Evolutionary conservation across 352 stramenopile species (phyloP), one percentile per base, ranked within the genome.

Genomic region (Pythium phragmitis): DNA sequence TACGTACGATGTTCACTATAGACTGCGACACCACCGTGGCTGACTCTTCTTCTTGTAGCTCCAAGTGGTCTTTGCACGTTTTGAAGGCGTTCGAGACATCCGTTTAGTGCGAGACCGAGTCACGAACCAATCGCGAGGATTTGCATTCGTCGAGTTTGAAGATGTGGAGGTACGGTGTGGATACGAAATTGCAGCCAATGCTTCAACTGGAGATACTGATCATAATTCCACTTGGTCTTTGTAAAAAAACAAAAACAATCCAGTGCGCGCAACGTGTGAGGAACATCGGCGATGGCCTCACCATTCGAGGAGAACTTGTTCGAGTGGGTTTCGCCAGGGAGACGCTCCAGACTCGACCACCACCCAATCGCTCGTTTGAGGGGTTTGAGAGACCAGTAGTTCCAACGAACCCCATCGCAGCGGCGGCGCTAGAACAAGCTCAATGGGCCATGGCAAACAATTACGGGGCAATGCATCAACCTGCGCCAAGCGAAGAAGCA

Each of bases 141-240:
- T 95, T 62, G 85, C 73, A 0, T 95, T 95, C 42, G 68, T 94
- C 21, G 87, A 95, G 60, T 94, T 94, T 59, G 67, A 65, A 13
- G 72, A 88, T 57, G 52, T 82, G 0, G 75, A 91, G 70, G 87
- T 93, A 17, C n/a, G 33, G 41, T 17, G 28, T 13, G 17, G 17
- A 41, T 45, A n/a, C 30, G 23, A 16, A 33, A 19, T 23, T 34
- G 9, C 3, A 41, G 6, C 19, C 6, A n/a, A 17, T 36, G 7
- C 1, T 30, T 30, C 2, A 9, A 11, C 9, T 41, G 28, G 1
- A n/a, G 26, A 37, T 21, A 36, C 26, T 54, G 39, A 46, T 23
- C 21, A 39, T 16, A 26, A 6, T 6, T 28, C 23, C 26, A 4
- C 8, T 56, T 23, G 9, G 8, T 64, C 19, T 59, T 17, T 46